Conservation (phyloP, 192 early-diverging fungal species). For the Obelidium mucronatum region DNA sequence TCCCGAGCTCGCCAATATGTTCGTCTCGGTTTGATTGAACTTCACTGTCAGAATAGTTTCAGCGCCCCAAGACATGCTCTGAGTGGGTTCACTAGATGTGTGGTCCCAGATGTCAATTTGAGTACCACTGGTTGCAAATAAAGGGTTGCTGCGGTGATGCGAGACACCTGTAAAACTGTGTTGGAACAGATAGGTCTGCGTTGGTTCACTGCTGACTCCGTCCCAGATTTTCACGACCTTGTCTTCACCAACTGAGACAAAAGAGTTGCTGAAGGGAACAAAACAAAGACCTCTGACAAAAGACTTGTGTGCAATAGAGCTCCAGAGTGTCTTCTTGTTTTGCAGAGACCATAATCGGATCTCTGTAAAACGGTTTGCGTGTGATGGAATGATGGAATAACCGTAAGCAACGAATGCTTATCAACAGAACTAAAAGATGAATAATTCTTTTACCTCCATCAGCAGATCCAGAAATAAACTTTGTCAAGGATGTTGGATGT, state of each 20-base stretch:
- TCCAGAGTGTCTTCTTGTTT: conserved; percentile 80
- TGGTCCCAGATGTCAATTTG: conserved; percentile 96
- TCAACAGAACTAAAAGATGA: background rate
- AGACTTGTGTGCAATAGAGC: conserved; percentile 72
- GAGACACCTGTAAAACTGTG: conserved; percentile 84
- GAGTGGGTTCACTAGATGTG: conserved; percentile 73
- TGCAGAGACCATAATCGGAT: conserved; percentile 90
- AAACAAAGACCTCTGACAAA: conserved; percentile 88
- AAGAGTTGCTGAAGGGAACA: conserved; percentile 70
- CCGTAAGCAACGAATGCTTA: background rate
- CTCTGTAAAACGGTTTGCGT: conserved; percentile 66
- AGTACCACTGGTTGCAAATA: conserved; percentile 91
- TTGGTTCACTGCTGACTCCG: conserved; percentile 43
- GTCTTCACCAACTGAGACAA: conserved; percentile 93
- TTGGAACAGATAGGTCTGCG: conserved; percentile 82
- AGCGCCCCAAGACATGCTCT: conserved; percentile 88
- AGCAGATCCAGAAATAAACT: conserved; percentile 87
- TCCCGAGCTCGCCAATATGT: conserved; percentile 90
- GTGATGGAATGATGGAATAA: background rate
- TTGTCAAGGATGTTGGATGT: conserved; percentile 87
- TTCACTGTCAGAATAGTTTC: conserved; percentile 94
- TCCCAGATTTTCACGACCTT: conserved; percentile 96
- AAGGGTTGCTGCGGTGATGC: conserved; percentile 83
- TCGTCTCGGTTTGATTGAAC: conserved; percentile 98
- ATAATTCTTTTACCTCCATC: conserved; percentile 95